These are phyloP conservation scores for Cornus kousa DNA, from an alignment of 148 eudicot species.

Conservation along the genomic window DNA sequence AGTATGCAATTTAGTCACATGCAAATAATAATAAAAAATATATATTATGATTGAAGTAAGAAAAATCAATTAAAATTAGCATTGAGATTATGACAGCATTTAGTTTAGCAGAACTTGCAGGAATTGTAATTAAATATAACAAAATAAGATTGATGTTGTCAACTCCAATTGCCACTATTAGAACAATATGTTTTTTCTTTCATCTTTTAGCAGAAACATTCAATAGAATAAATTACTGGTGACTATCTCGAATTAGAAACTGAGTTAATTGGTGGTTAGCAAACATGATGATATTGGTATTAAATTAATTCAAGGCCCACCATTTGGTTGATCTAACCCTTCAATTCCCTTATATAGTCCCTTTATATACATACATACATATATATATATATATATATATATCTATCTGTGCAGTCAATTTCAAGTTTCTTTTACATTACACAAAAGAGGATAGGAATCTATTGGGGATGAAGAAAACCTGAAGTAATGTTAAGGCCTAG, in stretches of 20 bases:
- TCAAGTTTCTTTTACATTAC: background rate
- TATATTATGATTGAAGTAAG: no score
- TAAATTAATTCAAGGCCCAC: background rate
- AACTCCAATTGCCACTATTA: background rate
- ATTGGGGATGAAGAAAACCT: background rate
- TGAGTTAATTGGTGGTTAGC: background rate
- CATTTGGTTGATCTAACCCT: background rate
- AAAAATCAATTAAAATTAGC: no score
- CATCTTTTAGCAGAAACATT: background rate
- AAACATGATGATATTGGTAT: constrained; percentile 1
- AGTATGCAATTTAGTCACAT: no score
- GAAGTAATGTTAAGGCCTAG: background rate
- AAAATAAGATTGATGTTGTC: no score
- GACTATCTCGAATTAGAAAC: background rate
- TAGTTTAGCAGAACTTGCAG: no score
- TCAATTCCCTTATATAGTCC: no score
- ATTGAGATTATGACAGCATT: no score
- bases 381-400: no score
- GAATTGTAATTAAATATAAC: no score
- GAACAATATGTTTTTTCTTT: background rate
- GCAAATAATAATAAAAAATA: no score
- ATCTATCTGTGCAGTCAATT: background rate
- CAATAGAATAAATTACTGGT: background rate
- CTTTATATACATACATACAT: no score
- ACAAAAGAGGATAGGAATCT: background rate